Evolutionary conservation across 371 early-diverging fungal genomes (phyloP), one percentile per base, ranked within the genome.

Genomic region (Mortierella sp.): DNA sequence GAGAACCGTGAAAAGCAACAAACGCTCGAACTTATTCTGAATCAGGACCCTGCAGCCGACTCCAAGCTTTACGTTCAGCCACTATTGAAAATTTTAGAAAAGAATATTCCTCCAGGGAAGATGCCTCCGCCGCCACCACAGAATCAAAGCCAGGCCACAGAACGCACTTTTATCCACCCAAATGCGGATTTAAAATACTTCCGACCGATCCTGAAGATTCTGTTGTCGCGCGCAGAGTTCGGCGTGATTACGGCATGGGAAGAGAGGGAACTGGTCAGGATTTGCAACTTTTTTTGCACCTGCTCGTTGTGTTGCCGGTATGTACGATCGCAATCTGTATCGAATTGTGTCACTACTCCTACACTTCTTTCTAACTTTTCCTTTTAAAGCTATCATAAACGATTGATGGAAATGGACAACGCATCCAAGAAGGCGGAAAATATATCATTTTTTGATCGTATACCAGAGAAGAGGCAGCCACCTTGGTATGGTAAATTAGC

Each of bases 151-250:
- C 17, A 17, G 47, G n/a, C 8, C 28, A 13, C 62, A 37, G 29
- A 10, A 31, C 37, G 15, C n/a, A n/a, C n/a, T n/a, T n/a, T n/a
- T n/a, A n/a, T n/a, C n/a, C n/a, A n/a, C n/a, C n/a, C n/a, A n/a
- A n/a, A n/a, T n/a, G n/a, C 66, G 10, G 60, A 70, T 4, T 51
- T 74, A 35, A 66, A 49, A 10, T 56, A 49, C 35, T 31, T 74
- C 9, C 67, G 68, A 13, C 74, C 75, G 6, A 63, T 70, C 26
- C 35, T 74, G 7, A 58, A 60, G 31, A 26, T 74, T 3, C 57
- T 80, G 22, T 42, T 80, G 10, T 61, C 32, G 53, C 74, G 80
- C 12, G 80, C 80, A 47, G 80, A 80, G 47, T 80, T 62, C 64
- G 74, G 74, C 0, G 56, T 66, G 8, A 17, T 74, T 49, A 64